Evolutionary conservation across 208 protist species (phyloP), one percentile per base, ranked within the genome.

Genomic region (Endotrypanum monterogeii): DNA sequence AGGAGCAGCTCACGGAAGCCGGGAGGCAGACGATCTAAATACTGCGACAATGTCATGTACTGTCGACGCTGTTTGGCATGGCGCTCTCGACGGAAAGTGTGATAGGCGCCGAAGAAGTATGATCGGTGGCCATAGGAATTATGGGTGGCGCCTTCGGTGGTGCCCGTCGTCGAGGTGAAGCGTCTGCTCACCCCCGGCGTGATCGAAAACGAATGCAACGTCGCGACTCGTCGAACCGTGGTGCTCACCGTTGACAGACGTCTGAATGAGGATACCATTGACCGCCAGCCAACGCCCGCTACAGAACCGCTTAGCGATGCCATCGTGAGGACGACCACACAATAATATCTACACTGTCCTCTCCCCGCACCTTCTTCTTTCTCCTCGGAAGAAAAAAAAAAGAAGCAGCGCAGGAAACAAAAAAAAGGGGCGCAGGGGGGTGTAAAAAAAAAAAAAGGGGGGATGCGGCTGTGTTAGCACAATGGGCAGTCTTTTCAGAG

Each of bases 1-100:
- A 91, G 66, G 20, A 94, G 79, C 39, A 90, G 28, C 55, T 87
- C 80, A 8, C 83, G 82, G 20, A 91, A 39, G 12, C 79, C 83
- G 1, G 70, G 82, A 0, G 89, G 86, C 39, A 94, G 57, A 7
- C 79, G 80, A 35, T 82, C 78, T 9, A 94, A 71, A 65, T 90
- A 89, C 44, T 85, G 80, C 20, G 77, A 82, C 25, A 90, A 73
- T 23, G 83, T 84, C 9, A 78, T 73, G 51, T 77, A 83, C 72
- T 66, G 67, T 39, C 39, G 18, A 11, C 60, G 39, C 1, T 55
- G 48, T 7, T 54, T n/a, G 9, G 5, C 25, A 50, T 58, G 28
- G 48, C 70, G 67, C 18, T n/a, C 62, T 52, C 58, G 48, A 12
- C 73, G 69, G 52, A 72, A 76, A 37, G 0, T n/a, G 48, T 65